A percentile compares a stretch with the other conserved stretches of the same genome.
phyloP scores from a whole-genome alignment of 2,329 filamentous ascomycete genomes.

The Neofusicoccum cordaticola region DNA sequence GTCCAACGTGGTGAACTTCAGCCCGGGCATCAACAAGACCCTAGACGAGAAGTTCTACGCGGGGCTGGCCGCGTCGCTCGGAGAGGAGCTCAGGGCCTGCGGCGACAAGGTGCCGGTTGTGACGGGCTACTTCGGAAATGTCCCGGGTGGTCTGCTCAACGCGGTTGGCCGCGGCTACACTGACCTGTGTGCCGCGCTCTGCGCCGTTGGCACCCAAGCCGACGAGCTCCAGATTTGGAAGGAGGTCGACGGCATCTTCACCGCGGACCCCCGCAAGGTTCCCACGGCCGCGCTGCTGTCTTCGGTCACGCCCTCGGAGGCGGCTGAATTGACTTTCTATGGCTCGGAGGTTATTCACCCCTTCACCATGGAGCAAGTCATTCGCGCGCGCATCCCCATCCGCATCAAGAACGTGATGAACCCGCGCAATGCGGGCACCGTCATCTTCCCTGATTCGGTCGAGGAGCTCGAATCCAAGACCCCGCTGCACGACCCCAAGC shows the following conservation, averaged over 20 bases:
- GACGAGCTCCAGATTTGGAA: conserved; percentile 97
- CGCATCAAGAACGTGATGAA: conserved; percentile 93
- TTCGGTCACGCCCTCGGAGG: conserved; percentile 89
- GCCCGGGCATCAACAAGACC: conserved; percentile 32
- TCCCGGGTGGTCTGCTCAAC: conserved; percentile 86
- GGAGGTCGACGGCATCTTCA: conserved; percentile 95
- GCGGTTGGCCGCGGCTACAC: conserved; percentile 95
- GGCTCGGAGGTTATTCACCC: conserved; percentile 93
- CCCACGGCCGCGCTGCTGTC: conserved; percentile 87
- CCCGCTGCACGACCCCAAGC: conserved; percentile 58
- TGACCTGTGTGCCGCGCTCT: conserved; percentile 88
- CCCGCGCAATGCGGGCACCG: conserved; percentile 71
- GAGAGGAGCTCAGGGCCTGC: conserved; percentile 41
- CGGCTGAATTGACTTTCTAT: conserved; percentile 80
- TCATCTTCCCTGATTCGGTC: conserved; percentile 75
- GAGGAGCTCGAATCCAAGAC: conserved; percentile 52
- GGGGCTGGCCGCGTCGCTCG: conserved; percentile 41
- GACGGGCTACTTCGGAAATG: conserved; percentile 92
- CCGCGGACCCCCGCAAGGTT: conserved; percentile 80
- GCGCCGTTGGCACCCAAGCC: conserved; percentile 83
- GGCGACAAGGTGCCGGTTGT: conserved; percentile 48
- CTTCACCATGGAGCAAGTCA: conserved; percentile 94
- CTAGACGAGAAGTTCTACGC: conserved; percentile 48
- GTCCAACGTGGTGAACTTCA: conserved; percentile 73
- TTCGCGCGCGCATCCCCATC: conserved; percentile 74